phyloP scores from a whole-genome alignment of 345 rosid species.

The Cardamine chenopodiifolia region DNA sequence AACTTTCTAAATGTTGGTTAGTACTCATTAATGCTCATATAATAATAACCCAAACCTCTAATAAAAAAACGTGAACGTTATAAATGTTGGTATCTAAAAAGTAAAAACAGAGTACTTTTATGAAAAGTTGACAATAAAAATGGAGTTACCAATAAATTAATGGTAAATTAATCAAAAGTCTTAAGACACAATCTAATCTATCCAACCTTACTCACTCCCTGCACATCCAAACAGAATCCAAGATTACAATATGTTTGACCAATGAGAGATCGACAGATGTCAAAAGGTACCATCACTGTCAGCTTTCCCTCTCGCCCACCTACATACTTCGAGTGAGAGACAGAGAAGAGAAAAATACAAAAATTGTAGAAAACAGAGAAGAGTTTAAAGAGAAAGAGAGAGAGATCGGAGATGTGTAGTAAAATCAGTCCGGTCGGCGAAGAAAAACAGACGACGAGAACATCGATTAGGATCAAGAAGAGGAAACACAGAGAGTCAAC shows the following conservation, averaged over 20 bases:
- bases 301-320: slow-evolving; percentile 28
- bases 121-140: slow-evolving; percentile 1
- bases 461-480: slow-evolving; percentile 30
- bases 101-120: background rate
- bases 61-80: background rate
- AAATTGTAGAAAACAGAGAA: slow-evolving; percentile 1
- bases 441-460: slow-evolving; percentile 29
- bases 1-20: slow-evolving; percentile 1
- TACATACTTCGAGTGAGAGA: slow-evolving; percentile 25
- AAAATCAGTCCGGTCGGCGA: slow-evolving; percentile 31
- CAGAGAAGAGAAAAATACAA: slow-evolving; percentile 3
- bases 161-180: slow-evolving; percentile 10
- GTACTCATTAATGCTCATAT: background rate
- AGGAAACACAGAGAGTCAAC: slow-evolving; percentile 28
- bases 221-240: slow-evolving; percentile 50
- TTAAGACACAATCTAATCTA: slow-evolving; percentile 18
- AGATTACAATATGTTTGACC: slow-evolving; percentile 18
- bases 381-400: slow-evolving; percentile 12
- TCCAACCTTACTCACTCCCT: slow-evolving; percentile 26
- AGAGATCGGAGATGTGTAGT: slow-evolving; percentile 44
- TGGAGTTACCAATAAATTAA: background rate
- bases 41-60: background rate
- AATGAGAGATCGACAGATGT: slow-evolving; percentile 29
- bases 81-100: slow-evolving; percentile 12
- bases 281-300: slow-evolving; percentile 32